These are phyloP conservation scores for Macrotyloma uniflorum DNA, from an alignment of 306 rosid species.

Conservation along the genomic window DNA sequence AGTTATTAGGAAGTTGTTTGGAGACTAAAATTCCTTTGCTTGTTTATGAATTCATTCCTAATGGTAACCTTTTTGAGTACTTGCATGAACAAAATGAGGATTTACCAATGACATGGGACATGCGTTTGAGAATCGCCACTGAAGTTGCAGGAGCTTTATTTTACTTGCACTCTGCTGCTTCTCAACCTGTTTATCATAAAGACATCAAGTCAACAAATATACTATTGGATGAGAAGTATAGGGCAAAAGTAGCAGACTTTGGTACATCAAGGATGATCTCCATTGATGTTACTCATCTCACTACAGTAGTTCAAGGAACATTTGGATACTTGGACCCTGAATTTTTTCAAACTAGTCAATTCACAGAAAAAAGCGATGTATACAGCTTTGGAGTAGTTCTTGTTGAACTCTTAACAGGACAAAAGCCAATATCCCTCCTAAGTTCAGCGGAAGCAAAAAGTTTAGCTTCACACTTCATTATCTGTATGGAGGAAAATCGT, in stretches of 20 bases:
- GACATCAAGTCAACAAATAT: constrained; percentile 47
- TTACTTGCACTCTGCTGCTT: constrained; percentile 41
- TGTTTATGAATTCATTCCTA: constrained; percentile 5
- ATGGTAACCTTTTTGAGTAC: constrained; percentile 14
- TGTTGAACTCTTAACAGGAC: not conserved
- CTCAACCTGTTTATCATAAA: constrained; percentile 41
- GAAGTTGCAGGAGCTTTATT: constrained; percentile 1
- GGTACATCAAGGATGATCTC: constrained; percentile 40
- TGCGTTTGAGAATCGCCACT: constrained; percentile 1
- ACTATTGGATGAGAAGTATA: constrained; percentile 39
- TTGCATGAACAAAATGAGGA: constrained; percentile 22
- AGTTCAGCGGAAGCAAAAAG: not conserved
- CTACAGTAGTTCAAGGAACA: constrained; percentile 15
- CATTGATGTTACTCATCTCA: constrained; percentile 21
- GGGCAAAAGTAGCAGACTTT: constrained; percentile 45
- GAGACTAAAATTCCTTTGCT: constrained; percentile 11
- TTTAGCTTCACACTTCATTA: not conserved
- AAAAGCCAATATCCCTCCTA: not conserved
- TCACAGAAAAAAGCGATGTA: not conserved
- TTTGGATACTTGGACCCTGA: constrained; percentile 16
- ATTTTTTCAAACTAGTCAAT: constrained; percentile 4
- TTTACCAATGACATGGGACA: constrained; percentile 8
- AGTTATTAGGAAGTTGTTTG: constrained; percentile 14
- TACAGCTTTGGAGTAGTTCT: constrained; percentile 9
- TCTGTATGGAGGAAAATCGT: not conserved